phyloP scores from a whole-genome alignment of 306 rosid species.

The Canavalia gladiata region DNA sequence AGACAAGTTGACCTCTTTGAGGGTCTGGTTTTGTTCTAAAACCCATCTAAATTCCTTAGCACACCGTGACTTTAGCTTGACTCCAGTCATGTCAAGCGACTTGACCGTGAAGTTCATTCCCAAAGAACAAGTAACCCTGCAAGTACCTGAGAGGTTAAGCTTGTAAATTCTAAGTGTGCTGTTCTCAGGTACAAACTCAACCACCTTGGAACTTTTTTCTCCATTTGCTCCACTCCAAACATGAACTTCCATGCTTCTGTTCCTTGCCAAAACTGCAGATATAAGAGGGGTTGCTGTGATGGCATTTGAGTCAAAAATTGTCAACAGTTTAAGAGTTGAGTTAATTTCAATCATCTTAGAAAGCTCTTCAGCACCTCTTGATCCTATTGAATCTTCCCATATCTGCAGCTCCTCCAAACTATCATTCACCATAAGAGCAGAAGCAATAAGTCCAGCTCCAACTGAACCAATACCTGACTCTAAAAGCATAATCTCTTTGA shows the following conservation, averaged over 20 bases:
- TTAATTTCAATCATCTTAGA: slow-evolving; percentile 96
- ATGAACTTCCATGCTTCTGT: slow-evolving; percentile 83
- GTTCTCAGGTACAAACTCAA: slow-evolving; percentile 86
- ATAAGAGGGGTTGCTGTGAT: slow-evolving; percentile 85
- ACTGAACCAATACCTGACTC: slow-evolving; percentile 75
- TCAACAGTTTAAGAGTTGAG: slow-evolving; percentile 73
- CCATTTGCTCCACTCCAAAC: slow-evolving; percentile 88
- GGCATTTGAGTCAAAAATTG: slow-evolving; percentile 76
- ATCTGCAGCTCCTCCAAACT: slow-evolving; percentile 85
- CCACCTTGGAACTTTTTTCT: slow-evolving; percentile 76
- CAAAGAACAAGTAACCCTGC: slow-evolving; percentile 83
- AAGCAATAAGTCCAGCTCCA: slow-evolving; percentile 80
- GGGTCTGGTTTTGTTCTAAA: slow-evolving; percentile 77
- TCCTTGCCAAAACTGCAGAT: slow-evolving; percentile 89
- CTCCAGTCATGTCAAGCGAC: slow-evolving; percentile 84
- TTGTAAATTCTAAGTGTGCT: slow-evolving; percentile 73
- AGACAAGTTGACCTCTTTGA: slow-evolving; percentile 77
- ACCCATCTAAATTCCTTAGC: slow-evolving; percentile 91
- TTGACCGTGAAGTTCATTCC: slow-evolving; percentile 88
- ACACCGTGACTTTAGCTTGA: slow-evolving; percentile 81
- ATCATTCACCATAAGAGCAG: slow-evolving; percentile 75
- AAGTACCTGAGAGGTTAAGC: slow-evolving; percentile 73
- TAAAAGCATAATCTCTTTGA: slow-evolving; percentile 84
- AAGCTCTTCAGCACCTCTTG: slow-evolving; percentile 90
- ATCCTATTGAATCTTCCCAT: slow-evolving; percentile 97